Evolutionary conservation across 202 grass and related monocot species (phyloP).

Genomic region (Setaria viridis): DNA sequence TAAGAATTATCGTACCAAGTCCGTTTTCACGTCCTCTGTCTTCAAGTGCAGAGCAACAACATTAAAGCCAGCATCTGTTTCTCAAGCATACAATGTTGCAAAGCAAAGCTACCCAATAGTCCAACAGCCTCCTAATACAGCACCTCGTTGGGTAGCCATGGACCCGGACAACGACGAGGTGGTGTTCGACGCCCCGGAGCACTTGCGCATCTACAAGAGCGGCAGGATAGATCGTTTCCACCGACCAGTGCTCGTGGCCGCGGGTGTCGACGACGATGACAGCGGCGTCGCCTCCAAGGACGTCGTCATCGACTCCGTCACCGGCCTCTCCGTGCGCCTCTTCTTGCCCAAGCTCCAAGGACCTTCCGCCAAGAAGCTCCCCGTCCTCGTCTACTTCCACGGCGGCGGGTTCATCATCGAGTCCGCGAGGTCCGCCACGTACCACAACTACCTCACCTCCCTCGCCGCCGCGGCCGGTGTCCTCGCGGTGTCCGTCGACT

Average conservation of each 20-base stretch:
- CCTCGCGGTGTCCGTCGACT: slow-evolving; percentile 62
- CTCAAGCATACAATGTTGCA: neutral
- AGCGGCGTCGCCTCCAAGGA: slow-evolving; percentile 59
- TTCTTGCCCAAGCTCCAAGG: slow-evolving; percentile 50
- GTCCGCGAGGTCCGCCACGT: slow-evolving; percentile 38
- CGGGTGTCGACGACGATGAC: slow-evolving; percentile 22
- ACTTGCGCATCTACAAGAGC: slow-evolving; percentile 44
- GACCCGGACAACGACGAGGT: slow-evolving; percentile 36
- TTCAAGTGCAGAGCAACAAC: neutral
- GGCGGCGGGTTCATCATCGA: slow-evolving; percentile 62
- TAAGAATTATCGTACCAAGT: slow-evolving; percentile 21
- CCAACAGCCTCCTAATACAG: neutral
- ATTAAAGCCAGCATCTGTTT: neutral
- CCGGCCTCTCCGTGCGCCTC: slow-evolving; percentile 52
- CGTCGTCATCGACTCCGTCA: slow-evolving; percentile 53
- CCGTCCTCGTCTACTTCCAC: slow-evolving; percentile 70
- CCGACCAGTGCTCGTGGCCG: neutral
- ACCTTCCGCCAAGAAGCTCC: slow-evolving; percentile 41
- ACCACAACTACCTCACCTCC: slow-evolving; percentile 53
- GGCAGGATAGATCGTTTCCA: slow-evolving; percentile 48
- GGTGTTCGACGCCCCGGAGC: slow-evolving; percentile 16
- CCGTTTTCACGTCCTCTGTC: neutral
- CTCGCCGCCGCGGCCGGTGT: slow-evolving; percentile 47
- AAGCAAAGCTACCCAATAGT: neutral
- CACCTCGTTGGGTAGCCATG: neutral